phyloP scores from a whole-genome alignment of 108 stramenopile genomes.

The Chaetoceros muelleri region DNA sequence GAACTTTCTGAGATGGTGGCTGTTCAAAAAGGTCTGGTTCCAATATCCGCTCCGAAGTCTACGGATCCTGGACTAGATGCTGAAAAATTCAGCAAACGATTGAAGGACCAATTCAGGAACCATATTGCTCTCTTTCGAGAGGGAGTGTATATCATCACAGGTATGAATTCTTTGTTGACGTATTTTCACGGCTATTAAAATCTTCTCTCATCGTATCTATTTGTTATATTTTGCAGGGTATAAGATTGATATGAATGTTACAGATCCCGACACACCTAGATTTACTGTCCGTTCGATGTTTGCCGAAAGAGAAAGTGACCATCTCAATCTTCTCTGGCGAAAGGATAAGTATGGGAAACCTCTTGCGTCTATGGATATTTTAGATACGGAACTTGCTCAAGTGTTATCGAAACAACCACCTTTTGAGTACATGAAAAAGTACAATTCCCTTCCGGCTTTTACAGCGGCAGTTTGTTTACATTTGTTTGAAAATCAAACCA shows the following conservation, averaged over 20 bases:
- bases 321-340: conserved; percentile 81
- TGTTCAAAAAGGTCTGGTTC: background rate
- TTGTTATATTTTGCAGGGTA: conserved; percentile 13
- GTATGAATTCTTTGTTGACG: conserved; percentile 56
- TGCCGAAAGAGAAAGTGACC: conserved; percentile 85
- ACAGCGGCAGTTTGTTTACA: conserved; percentile 76
- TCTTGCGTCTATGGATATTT: conserved; percentile 37
- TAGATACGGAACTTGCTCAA: conserved; percentile 79
- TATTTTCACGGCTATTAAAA: conserved; percentile 4
- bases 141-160: conserved; percentile 89
- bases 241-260: conserved; percentile 78
- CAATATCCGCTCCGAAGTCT: background rate
- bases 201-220: no score
- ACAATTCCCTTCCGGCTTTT: conserved; percentile 87
- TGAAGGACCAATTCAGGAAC: conserved; percentile 86
- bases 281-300: conserved; percentile 90
- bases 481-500: conserved; percentile 90
- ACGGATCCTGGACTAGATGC: conserved; percentile 30
- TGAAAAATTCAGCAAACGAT: conserved; percentile 77
- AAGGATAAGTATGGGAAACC: conserved; percentile 23
- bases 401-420: conserved; percentile 50
- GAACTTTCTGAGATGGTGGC: conserved; percentile 34
- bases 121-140: conserved; percentile 85
- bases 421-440: conserved; percentile 74
- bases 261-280: conserved; percentile 35